Evolutionary conservation across 1,284 basidiomycete genomes (phyloP), one percentile per base, ranked within the genome.

Genomic region (Ceratorhiza oryzae-sativae): DNA sequence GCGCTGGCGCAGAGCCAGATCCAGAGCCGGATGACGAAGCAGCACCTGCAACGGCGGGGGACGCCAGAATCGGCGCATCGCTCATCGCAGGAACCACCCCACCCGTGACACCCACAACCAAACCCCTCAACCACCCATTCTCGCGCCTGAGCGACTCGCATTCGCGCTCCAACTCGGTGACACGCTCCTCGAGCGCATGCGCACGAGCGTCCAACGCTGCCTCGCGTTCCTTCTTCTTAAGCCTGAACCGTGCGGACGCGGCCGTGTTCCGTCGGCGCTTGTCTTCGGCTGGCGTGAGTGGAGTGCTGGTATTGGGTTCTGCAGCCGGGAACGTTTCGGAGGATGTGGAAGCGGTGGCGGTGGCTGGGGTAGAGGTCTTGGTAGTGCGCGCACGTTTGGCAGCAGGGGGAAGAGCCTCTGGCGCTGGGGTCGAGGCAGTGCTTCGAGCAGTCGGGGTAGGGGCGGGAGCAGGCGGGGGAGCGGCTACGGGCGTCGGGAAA

Each of bases 221-320:
- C 83, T 99, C 97, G 23, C 97, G 86, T 82, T 98, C 95, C 86
- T 99, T 99, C 87, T 99, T 99, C 88, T 99, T 99, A 78, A 96
- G 83, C 73, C 97, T 86, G 87, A 99, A 99, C 15, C 97, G 92
- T n/a, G 96, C 96, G 73, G 92, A 95, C 0, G 97, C 97, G 20
- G 95, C 95, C 0, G 97, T 99, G 81, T 99, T 99, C 58, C 97
- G 85, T 73, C 95, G 86, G 45, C 97, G 90, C 82, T 98, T 99
- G 83, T 97, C 94, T 79, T 97, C 94, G 0, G 90, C 81, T 0
- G 88, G 82, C 6, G 83, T 83, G 30, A 46, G 51, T 5, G 70
- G 62, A 46, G 71, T 56, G 8, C 46, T 41, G 23, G 62, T 20
- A 72, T 71, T 48, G 55, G 75, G 45, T 70, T 68, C 15, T 23